Conservation (phyloP, 768 basidiomycete genomes). For the Agrocybe praecox region DNA sequence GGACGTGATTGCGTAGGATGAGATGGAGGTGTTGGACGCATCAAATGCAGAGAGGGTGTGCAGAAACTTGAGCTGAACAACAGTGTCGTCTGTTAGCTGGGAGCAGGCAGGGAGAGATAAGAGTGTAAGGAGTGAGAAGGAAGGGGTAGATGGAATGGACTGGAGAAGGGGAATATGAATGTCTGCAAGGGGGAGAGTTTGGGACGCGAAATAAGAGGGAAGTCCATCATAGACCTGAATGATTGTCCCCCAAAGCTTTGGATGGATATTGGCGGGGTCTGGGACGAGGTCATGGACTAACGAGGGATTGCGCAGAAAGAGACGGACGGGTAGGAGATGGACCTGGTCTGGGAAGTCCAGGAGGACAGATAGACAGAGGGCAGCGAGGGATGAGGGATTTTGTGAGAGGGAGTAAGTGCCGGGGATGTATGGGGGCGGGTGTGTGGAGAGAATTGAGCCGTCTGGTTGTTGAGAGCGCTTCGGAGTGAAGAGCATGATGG, state of each 20-base stretch:
- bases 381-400: not conserved
- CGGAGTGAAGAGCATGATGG: conserved; percentile 14
- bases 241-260: conserved; percentile 63
- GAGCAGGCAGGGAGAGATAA: conserved; percentile 58
- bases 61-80: conserved; percentile 51
- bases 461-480: conserved; percentile 3
- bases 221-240: conserved; percentile 61
- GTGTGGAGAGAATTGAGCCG: conserved; percentile 12
- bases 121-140: conserved; percentile 68
- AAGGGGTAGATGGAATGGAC: conserved; percentile 48
- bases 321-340: conserved; percentile 31
- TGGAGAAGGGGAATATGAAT: conserved; percentile 58
- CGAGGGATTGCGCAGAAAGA: conserved; percentile 37
- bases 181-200: conserved; percentile 56
- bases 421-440: conserved; percentile 18
- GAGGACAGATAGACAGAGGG: not conserved
- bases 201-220: conserved; percentile 42
- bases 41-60: conserved; percentile 67
- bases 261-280: conserved; percentile 39
- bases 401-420: conserved; percentile 20
- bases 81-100: conserved; percentile 60
- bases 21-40: conserved; percentile 53
- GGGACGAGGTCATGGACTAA: conserved; percentile 37
- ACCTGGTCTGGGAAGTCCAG: not conserved
- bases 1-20: conserved; percentile 50